Conservation (phyloP, 2,329 filamentous ascomycete genomes). For the Fusarium mundagurra region DNA sequence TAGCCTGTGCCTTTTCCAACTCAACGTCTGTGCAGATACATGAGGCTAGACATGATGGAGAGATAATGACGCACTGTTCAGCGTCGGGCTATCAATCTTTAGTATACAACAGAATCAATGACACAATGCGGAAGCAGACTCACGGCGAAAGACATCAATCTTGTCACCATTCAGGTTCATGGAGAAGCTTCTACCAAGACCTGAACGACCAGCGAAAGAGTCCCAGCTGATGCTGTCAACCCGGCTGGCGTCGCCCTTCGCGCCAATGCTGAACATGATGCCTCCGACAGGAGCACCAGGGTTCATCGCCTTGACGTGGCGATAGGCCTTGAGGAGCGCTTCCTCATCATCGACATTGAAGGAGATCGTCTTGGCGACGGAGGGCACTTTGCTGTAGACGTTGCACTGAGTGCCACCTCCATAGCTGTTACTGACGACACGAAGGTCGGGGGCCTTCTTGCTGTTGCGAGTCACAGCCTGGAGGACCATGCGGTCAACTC, state of each 20-base stretch:
- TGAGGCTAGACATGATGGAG: neutral
- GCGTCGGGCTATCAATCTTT: neutral
- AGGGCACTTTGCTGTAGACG: constrained; percentile 7
- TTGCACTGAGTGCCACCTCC: constrained; percentile 14
- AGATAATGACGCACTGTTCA: neutral
- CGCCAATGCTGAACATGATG: constrained; percentile 7
- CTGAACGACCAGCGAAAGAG: neutral
- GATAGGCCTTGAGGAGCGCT: constrained; percentile 6
- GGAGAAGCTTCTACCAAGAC: neutral
- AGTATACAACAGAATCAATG: neutral
- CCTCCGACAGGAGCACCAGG: neutral
- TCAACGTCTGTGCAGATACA: neutral
- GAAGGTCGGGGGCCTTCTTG: neutral
- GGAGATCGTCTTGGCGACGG: neutral
- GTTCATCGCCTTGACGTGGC: constrained; percentile 20
- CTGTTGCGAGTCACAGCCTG: neutral
- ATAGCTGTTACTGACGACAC: constrained; percentile 8
- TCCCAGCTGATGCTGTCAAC: neutral
- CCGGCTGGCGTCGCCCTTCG: neutral
- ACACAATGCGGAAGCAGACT: neutral
- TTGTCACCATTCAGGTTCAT: neutral
- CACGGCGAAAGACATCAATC: neutral
- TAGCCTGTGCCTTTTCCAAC: neutral
- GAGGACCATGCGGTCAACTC: constrained; percentile 12
- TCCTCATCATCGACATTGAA: constrained; percentile 16